Evolutionary conservation across 108 stramenopile species (phyloP), one percentile per base, ranked within the genome.

Genomic region (Stephanodiscus triporus): DNA sequence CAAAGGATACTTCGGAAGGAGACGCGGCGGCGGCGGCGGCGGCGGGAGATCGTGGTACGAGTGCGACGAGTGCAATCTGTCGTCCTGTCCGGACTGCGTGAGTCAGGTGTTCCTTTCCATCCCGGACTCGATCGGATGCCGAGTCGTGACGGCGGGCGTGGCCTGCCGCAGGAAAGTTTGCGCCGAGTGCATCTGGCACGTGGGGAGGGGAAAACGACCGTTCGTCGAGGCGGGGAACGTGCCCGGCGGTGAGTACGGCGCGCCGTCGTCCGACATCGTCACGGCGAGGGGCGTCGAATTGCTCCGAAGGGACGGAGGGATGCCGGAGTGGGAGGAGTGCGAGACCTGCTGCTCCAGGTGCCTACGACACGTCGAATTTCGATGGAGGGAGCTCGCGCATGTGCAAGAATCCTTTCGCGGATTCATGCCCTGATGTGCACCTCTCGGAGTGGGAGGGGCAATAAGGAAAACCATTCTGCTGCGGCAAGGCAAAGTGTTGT

Each of bases 11-110:
- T n/a, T n/a, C n/a, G n/a, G n/a, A n/a, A n/a, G n/a, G n/a, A n/a
- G n/a, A n/a, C n/a, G n/a, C 2, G 26, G 55, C 2, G 24, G 5
- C 17, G 27, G 56, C 30, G 17, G 4, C 4, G 29, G 19, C 24
- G 63, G 43, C 1, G 36, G 4, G 43, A 49, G 50, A 20, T 49
- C 27, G n/a, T 78, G 77, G 77, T 78, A 67, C 66, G 66, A 53
- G 24, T 78, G 77, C 50, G 70, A 78, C 36, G 65, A 72, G 13
- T 78, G 77, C 49, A 56, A 78, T 19, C 30, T 64, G 42, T 78
- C 77, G 4, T 36, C 60, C 16, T 61, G 60, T 22, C 60, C 60
- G 0, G 60, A 61, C n/a, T 61, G 60, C 36, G n/a, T 61, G 8
- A 61, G 60, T 40, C 60, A 61, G 37, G 60, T 61, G 9, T 61